These are phyloP conservation scores for Ceratobasidium theobromae DNA, from an alignment of 1,284 basidiomycete genomes.

Conservation along the genomic window DNA sequence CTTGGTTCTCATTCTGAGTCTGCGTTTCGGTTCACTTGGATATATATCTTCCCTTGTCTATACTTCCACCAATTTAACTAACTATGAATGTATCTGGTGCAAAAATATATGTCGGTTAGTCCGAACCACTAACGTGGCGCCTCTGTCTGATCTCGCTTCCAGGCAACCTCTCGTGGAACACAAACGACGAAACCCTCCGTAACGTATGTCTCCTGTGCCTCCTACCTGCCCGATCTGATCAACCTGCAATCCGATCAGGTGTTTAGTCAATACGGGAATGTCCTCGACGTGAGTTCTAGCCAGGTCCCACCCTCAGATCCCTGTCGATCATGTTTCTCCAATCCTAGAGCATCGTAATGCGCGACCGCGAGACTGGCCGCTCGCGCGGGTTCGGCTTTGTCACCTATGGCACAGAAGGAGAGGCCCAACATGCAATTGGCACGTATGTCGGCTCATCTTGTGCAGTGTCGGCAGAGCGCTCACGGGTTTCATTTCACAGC, in stretches of 20 bases:
- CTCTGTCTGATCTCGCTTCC: background rate
- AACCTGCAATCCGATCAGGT: conserved; percentile 17
- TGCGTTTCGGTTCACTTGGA: conserved; percentile 1
- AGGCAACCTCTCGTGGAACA: conserved; percentile 36
- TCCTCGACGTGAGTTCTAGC: conserved; percentile 35
- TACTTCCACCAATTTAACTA: no score
- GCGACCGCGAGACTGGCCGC: conserved; percentile 94
- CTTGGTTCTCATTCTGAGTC: background rate
- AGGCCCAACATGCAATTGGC: conserved; percentile 84
- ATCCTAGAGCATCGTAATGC: conserved; percentile 84
- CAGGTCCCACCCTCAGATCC: conserved; percentile 1
- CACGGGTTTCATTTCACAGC: conserved; percentile 40
- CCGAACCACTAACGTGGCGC: background rate
- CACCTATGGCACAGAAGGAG: conserved; percentile 85
- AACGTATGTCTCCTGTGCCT: background rate
- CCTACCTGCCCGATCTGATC: conserved; percentile 1
- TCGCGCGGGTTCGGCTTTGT: conserved; percentile 98
- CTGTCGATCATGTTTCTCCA: conserved; percentile 9
- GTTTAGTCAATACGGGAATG: conserved; percentile 31
- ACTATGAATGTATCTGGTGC: conserved; percentile 23
- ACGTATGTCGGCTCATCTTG: background rate
- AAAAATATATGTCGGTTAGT: conserved; percentile 34
- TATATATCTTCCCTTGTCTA: background rate
- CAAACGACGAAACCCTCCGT: conserved; percentile 27
- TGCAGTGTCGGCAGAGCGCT: background rate